These are phyloP conservation scores for Ramularia endophylla DNA, from an alignment of 2,329 filamentous ascomycete species.

Conservation along the genomic window DNA sequence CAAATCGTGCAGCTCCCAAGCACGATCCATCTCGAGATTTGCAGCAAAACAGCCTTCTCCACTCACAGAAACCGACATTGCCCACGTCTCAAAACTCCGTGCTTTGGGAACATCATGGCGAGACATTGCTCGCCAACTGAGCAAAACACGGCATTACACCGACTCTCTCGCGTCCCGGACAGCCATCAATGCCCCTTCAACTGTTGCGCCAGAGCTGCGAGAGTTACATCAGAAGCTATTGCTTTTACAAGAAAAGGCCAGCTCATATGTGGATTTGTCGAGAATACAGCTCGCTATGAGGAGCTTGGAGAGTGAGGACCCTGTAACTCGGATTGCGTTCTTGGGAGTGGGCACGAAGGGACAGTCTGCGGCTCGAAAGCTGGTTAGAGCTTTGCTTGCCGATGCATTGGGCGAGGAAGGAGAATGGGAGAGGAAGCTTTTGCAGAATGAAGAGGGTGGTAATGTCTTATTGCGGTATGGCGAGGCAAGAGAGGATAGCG, in stretches of 20 bases:
- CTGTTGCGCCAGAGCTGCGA: conserved; percentile 46
- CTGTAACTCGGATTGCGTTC: conserved; percentile 53
- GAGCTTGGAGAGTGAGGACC: conserved; percentile 51
- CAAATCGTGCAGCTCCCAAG: conserved; percentile 17
- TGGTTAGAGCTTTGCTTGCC: conserved; percentile 57
- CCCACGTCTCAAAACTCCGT: no score
- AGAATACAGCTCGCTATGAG: conserved; percentile 65
- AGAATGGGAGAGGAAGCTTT: conserved; percentile 40
- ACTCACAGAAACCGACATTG: no score
- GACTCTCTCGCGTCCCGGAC: conserved; percentile 45
- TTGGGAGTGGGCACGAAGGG: conserved; percentile 26
- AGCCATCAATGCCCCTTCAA: conserved; percentile 48
- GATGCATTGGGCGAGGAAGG: conserved; percentile 39
- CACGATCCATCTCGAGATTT: conserved; percentile 1
- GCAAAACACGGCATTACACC: conserved; percentile 8
- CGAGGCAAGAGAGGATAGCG: conserved; percentile 45
- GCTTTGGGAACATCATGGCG: no score
- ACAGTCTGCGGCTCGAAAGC: conserved; percentile 52
- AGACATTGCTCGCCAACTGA: no score
- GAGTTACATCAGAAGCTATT: conserved; percentile 56
- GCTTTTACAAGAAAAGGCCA: conserved; percentile 56
- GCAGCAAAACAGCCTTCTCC: not conserved
- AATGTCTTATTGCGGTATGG: conserved; percentile 46
- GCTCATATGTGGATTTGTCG: conserved; percentile 60
- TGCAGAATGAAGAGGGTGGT: conserved; percentile 31